These are phyloP conservation scores for Meyerozyma athensensis DNA, from an alignment of 1,139 yeast genomes.

Conservation along the genomic window DNA sequence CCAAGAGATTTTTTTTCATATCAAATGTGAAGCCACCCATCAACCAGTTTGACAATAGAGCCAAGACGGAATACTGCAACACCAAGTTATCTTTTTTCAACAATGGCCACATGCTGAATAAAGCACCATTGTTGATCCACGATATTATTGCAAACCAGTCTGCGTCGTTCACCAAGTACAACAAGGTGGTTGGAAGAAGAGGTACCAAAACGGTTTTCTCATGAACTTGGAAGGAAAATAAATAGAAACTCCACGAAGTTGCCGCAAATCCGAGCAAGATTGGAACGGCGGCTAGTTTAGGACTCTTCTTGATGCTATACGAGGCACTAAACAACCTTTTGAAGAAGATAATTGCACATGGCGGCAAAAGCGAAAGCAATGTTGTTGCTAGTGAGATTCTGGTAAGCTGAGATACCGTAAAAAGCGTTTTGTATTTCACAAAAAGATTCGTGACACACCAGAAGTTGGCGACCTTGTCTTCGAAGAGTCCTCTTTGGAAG, in stretches of 20 bases:
- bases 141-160: conserved; percentile 65
- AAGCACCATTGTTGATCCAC: conserved; percentile 83
- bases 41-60: conserved; percentile 76
- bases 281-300: conserved; percentile 10
- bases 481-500: conserved; percentile 90
- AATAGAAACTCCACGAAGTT: conserved; percentile 80
- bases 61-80: conserved; percentile 64
- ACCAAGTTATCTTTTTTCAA: conserved; percentile 68
- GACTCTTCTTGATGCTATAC: conserved; percentile 16
- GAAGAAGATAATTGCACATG: conserved; percentile 16
- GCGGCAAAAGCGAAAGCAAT: conserved; percentile 59
- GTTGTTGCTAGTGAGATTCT: conserved; percentile 62
- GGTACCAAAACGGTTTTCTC: conserved; percentile 87
- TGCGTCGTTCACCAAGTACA: conserved; percentile 55
- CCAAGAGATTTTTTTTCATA: conserved; percentile 33
- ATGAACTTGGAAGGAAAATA: conserved; percentile 94
- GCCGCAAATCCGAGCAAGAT: conserved; percentile 61
- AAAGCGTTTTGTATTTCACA: conserved; percentile 60
- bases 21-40: conserved; percentile 45
- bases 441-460: conserved; percentile 90
- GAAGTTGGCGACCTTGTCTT: conserved; percentile 94
- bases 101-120: conserved; percentile 86
- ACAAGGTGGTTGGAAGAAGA: conserved; percentile 72
- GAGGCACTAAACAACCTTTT: conserved; percentile 14
- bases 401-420: conserved; percentile 58